Evolutionary conservation across 139 green algal species (phyloP).

Genomic region (Micractinium conductrix): DNA sequence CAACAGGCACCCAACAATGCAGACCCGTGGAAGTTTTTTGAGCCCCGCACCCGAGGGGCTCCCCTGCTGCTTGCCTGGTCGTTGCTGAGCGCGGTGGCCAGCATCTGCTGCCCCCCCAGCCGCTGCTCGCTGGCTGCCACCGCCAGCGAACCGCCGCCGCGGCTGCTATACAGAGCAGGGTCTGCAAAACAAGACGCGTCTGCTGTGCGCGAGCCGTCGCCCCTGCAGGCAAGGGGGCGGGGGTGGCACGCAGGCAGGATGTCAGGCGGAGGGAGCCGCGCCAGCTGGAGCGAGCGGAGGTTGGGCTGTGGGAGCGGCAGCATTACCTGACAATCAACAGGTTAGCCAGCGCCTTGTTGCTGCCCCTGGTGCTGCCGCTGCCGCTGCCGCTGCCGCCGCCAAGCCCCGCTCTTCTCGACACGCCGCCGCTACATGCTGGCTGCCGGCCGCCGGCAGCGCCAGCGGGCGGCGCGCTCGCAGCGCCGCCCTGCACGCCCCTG

Average conservation of each 20-base stretch:
- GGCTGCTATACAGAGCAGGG: neutral
- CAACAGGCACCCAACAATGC: too few relatives aligned
- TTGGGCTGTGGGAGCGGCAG: neutral
- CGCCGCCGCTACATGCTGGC: too few relatives aligned
- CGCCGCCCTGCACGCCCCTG: constrained; percentile 61
- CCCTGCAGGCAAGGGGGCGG: neutral
- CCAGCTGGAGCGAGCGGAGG: neutral
- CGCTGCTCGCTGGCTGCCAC: constrained; percentile 44
- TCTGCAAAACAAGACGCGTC: neutral
- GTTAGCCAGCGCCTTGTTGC: constrained; percentile 55
- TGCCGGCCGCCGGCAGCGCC: too few relatives aligned
- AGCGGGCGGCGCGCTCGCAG: too few relatives aligned
- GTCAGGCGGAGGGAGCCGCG: neutral
- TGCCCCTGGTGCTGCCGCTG: neutral
- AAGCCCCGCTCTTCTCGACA: neutral
- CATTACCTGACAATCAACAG: constrained; percentile 62
- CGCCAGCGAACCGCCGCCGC: constrained; percentile 39
- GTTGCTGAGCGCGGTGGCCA: constrained; percentile 68
- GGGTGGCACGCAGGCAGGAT: neutral
- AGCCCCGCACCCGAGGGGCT: too few relatives aligned
- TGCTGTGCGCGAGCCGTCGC: neutral
- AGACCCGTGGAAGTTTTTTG: too few relatives aligned
- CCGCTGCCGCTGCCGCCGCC: neutral
- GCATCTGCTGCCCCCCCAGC: constrained; percentile 63
- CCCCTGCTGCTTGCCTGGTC: constrained; percentile 50